Conservation (phyloP, 306 rosid genomes). For the Glycine tomentella region DNA sequence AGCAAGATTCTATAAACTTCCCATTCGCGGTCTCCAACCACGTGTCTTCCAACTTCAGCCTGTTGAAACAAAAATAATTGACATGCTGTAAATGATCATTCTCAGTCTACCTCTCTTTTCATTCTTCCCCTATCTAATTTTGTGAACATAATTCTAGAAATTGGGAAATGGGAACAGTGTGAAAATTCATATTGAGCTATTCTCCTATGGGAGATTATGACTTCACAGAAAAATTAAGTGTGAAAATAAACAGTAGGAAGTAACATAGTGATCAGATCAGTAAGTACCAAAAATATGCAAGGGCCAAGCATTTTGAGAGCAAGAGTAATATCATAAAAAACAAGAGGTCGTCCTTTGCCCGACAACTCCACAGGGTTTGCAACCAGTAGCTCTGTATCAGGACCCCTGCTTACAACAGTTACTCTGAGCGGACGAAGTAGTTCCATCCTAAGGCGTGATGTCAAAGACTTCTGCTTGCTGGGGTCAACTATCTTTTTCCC, state of each 20-base stretch:
- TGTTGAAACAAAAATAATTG: conserved; percentile 44
- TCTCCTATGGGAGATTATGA: conserved; percentile 7
- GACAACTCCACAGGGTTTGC: conserved; percentile 94
- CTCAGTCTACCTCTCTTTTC: conserved; percentile 15
- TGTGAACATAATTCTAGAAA: conserved; percentile 14
- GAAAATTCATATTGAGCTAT: conserved; percentile 25
- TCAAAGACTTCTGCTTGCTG: conserved; percentile 72
- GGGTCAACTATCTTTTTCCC: conserved; percentile 88
- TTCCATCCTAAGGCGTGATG: conserved; percentile 73
- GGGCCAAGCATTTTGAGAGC: conserved; percentile 79
- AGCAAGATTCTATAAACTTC: conserved; percentile 92
- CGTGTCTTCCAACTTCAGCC: conserved; percentile 91
- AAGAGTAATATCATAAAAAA: conserved; percentile 87
- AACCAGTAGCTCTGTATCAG: conserved; percentile 84
- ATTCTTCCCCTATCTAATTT: neutral
- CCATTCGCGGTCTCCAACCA: conserved; percentile 82
- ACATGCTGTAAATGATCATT: neutral
- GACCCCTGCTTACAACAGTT: conserved; percentile 81
- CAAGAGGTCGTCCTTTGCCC: conserved; percentile 95
- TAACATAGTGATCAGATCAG: conserved; percentile 35
- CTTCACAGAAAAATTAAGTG: neutral
- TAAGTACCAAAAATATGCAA: conserved; percentile 84
- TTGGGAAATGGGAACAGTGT: neutral
- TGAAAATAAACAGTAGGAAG: conserved; percentile 23
- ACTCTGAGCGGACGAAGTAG: conserved; percentile 84